Base-by-base conservation (phyloP, 345 rosid genomes). In the Lenwebbia sp. region DNA sequence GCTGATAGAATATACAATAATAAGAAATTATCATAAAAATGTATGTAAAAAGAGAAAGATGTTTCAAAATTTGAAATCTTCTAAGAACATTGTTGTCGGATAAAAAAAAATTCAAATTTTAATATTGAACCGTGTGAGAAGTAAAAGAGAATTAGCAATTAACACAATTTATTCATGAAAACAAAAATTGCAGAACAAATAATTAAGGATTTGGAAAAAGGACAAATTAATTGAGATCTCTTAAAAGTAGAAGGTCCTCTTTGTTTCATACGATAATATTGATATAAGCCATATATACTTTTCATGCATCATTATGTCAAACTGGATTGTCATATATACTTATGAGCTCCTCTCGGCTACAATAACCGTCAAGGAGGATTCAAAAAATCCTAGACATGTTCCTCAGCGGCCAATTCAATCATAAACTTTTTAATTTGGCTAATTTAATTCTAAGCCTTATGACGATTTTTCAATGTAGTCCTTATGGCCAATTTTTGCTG, bases 401-500 rank as follows among this genome's bases (percentile, higher is more conserved):
- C 13, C 4, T 13, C 7, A 25, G 14, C 28, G 2, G 2, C 3
- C 7, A 60, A 28, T 60, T 28, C 1, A 60, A 4, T 28, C 14
- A 0, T 28, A 28, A 60, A n/a, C 0, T n/a, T n/a, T 13, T 15
- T n/a, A 58, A n/a, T 58, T n/a, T 58, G 1, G 1, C 13, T 7
- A 58, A 58, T 58, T 6, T n/a, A 28, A 7, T 60, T 7, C 1
- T 13, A 13, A 60, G 3, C 0, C 3, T 60, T 60, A 13, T n/a
- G 2, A 30, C 0, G 0, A 30, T 28, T 62, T 62, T 30, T 10
- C 17, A 62, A 3, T 0, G 3, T 15, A 30, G 5, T 30, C 19
- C 1, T 62, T 62, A 37, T 15, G 5, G 40, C 7, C 11, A 62
- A 14, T 7, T 62, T 7, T 7, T 19, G 22, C 0, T 13, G 0